These are phyloP conservation scores for Umbelopsis ramanniana DNA, from an alignment of 192 early-diverging fungal genomes.

Conservation along the genomic window DNA sequence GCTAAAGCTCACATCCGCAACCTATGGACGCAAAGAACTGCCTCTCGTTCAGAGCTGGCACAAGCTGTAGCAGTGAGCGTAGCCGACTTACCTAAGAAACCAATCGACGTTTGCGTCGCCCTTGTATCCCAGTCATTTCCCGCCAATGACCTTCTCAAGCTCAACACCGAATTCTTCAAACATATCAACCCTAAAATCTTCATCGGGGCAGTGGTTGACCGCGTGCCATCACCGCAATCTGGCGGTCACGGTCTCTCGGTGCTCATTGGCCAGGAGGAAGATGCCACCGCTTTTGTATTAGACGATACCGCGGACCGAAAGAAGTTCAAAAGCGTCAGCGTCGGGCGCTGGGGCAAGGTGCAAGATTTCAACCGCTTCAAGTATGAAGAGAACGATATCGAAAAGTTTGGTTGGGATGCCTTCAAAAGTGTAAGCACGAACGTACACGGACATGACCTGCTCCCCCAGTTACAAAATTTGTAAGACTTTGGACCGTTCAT, in stretches of 20 bases:
- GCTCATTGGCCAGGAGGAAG: conserved; percentile 29
- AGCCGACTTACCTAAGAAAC: neutral
- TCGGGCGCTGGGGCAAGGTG: conserved; percentile 41
- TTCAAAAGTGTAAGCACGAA: conserved; percentile 36
- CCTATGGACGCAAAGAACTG: conserved; percentile 5
- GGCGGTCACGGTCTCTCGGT: conserved; percentile 37
- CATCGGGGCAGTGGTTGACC: conserved; percentile 40
- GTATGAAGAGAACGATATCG: conserved; percentile 28
- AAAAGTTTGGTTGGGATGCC: conserved; percentile 34
- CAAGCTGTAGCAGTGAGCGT: neutral
- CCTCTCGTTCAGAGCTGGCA: neutral
- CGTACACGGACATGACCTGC: conserved; percentile 1
- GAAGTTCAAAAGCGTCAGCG: conserved; percentile 34
- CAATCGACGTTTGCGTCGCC: conserved; percentile 26
- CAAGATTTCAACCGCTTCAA: conserved; percentile 32
- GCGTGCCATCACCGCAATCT: conserved; percentile 21
- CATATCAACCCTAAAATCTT: conserved; percentile 12
- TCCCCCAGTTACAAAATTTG: conserved; percentile 12
- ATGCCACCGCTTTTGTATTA: conserved; percentile 26
- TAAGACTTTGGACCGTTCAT: neutral
- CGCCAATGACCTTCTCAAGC: neutral
- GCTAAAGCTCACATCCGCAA: neutral
- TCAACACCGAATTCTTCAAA: conserved; percentile 10
- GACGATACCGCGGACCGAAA: conserved; percentile 26
- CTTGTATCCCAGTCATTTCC: conserved; percentile 38